Evolutionary conservation across 2,329 filamentous ascomycete genomes (phyloP), one percentile per base, ranked within the genome.

Genomic region (Fusarium buharicum): DNA sequence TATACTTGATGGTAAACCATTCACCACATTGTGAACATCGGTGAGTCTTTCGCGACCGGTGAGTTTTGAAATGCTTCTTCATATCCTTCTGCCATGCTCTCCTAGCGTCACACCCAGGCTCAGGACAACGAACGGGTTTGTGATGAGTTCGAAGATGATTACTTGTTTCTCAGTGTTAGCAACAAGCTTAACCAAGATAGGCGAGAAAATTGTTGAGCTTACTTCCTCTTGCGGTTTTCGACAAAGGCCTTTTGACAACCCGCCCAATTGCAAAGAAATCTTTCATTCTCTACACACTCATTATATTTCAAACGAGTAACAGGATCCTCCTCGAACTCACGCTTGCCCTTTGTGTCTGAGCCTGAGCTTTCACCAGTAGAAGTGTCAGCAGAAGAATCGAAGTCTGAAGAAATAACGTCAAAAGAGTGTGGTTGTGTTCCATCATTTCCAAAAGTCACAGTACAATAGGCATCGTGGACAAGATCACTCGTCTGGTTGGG

Each of bases 121-220:
- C 54, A 8, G 51, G 48, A 49, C 66, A 69, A n/a, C 37, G 20
- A 22, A 69, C 64, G 36, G 66, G 66, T 24, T 51, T 61, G 5
- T 17, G 31, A 33, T 69, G 66, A 14, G 34, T 55, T 16, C 66
- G 55, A 47, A 69, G 56, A 48, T 69, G 66, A n/a, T 64, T 69
- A 3, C 66, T 69, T 6, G 7, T 28, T 28, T 12, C 24, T 1
- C 14, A 9, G 6, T 6, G 33, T 68, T 36, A 68, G 38, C 8
- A 1, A 27, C 10, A 13, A 2, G 13, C 4, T 2, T 3, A 27
- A 10, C 9, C 17, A n/a, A 22, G 7, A 18, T 1, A 4, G 10
- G 4, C 5, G n/a, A 4, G 3, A 12, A 4, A 9, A 13, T 7
- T 13, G 20, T 16, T 10, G 18, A 14, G 9, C 66, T 43, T 13